phyloP scores from a whole-genome alignment of 345 rosid species.

The Clarkia xantiana region DNA sequence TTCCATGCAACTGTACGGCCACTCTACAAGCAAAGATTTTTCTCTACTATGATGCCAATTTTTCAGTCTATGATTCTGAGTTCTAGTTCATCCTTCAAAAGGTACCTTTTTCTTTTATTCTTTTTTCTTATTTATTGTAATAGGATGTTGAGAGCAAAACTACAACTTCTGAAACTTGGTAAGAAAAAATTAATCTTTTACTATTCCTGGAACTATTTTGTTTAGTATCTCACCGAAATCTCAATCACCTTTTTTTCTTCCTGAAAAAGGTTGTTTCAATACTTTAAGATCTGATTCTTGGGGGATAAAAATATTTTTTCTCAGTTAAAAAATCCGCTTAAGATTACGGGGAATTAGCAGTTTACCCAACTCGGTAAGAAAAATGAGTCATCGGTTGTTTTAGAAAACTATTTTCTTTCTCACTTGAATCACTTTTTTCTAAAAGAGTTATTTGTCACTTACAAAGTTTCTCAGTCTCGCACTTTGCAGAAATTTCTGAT shows the following conservation, averaged over 20 bases:
- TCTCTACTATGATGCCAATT: conserved; percentile 53
- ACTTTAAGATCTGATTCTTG: background rate
- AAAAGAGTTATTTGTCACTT: background rate
- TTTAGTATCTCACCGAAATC: too few relatives aligned
- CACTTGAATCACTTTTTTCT: too few relatives aligned
- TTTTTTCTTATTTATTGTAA: background rate
- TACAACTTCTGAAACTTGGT: too few relatives aligned
- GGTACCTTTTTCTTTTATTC: conserved; percentile 19
- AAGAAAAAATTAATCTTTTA: too few relatives aligned
- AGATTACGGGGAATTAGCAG: too few relatives aligned
- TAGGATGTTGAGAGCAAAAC: background rate
- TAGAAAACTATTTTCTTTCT: too few relatives aligned
- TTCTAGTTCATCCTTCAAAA: conserved; percentile 32
- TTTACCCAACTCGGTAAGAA: too few relatives aligned
- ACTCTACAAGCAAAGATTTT: conserved; percentile 85
- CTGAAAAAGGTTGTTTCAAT: background rate
- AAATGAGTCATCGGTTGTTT: too few relatives aligned
- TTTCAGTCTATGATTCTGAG: conserved; percentile 44
- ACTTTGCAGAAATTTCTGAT: conserved; percentile 3
- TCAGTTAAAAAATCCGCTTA: too few relatives aligned
- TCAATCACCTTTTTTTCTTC: background rate
- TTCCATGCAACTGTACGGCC: conserved; percentile 68
- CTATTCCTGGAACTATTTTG: too few relatives aligned
- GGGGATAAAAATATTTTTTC: too few relatives aligned
- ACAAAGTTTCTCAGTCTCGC: background rate